A percentile compares a stretch with the other conserved stretches of the same genome.
phyloP scores from a whole-genome alignment of 1,284 basidiomycete species.

The Cryptococcus jaspeensis region DNA sequence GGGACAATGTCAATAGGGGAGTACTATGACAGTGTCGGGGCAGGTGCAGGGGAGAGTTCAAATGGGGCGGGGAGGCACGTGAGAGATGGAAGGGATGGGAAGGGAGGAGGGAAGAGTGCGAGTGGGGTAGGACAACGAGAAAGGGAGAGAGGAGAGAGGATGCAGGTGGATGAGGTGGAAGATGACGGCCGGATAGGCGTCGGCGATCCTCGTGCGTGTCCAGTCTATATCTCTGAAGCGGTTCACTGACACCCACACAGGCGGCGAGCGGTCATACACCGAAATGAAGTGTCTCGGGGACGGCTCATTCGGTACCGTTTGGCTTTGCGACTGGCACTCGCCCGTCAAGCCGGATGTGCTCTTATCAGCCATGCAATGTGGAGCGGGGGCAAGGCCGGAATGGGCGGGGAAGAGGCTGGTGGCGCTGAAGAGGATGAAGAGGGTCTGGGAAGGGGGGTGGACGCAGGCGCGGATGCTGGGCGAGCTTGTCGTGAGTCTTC shows the following conservation, averaged over 20 bases:
- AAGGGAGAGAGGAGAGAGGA: not conserved
- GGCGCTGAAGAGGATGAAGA: constrained; percentile 98
- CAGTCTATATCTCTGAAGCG: not conserved
- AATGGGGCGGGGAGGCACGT: not conserved
- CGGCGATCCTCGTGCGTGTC: constrained; percentile 43
- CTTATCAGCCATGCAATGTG: constrained; percentile 86
- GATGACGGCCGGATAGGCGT: constrained; percentile 44
- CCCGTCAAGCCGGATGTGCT: constrained; percentile 83
- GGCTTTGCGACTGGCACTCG: constrained; percentile 99
- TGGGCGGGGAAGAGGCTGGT: constrained; percentile 93
- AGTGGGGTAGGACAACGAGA: not conserved
- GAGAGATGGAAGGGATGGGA: not conserved
- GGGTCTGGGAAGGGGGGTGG: constrained; percentile 95
- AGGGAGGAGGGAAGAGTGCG: not conserved
- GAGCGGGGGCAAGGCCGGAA: constrained; percentile 74
- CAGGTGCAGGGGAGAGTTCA: not conserved
- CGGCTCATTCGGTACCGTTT: constrained; percentile 96
- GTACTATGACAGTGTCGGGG: not conserved
- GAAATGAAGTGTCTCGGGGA: constrained; percentile 86
- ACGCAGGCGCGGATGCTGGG: constrained; percentile 92
- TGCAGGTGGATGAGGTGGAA: constrained; percentile 14
- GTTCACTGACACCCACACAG: constrained; percentile 18
- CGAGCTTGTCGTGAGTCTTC: constrained; percentile 77
- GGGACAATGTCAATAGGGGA: not conserved
- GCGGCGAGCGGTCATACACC: constrained; percentile 53